Evolutionary conservation across 768 basidiomycete genomes (phyloP), one percentile per base, ranked within the genome.

Genomic region (Leccinellum luteum): DNA sequence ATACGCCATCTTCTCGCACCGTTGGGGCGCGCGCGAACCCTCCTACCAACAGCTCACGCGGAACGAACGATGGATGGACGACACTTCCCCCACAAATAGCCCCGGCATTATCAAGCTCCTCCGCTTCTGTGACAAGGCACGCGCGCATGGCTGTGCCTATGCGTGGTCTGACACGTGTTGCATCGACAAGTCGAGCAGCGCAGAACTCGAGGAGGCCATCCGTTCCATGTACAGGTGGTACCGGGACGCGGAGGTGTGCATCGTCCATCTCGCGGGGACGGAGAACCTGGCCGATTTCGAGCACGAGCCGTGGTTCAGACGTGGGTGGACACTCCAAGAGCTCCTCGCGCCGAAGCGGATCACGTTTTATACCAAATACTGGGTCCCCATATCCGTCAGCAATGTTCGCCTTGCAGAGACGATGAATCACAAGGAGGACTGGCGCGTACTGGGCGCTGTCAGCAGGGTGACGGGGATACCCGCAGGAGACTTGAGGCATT

Each of bases 1-100:
- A 48, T 62, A 62, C 15, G 60, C 61, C n/a, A 49, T 61, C 23
- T 52, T 61, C 19, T 62, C 60, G 23, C 60, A 61, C 28, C 60
- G 60, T 7, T 61, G 54, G 60, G 60, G 54, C 8, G 28, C 60
- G 19, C 47, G 44, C 9, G 60, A 61, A 50, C 60, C 54, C 6
- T 34, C 54, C 2, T 44, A 56, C 15, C 47, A 61, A 38, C 60
- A 56, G 1, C 19, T 61, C 31, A 38, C 27, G 9, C 54, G 7
- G 19, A n/a, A 48, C 28, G 35, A 45, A 12, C 4, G 13, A 1
- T 43, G 53, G 49, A 45, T 25, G n/a, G 21, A 50, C 23, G 43
- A 51, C 19, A 5, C 4, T 8, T 5, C 17, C 1, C 31, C 28
- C 27, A 17, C 2, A 23, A 25, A 31, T 4, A 43, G n/a, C 12